These are phyloP conservation scores for Fraxinus dipetala DNA, from an alignment of 305 asterid genomes.

Conservation along the genomic window DNA sequence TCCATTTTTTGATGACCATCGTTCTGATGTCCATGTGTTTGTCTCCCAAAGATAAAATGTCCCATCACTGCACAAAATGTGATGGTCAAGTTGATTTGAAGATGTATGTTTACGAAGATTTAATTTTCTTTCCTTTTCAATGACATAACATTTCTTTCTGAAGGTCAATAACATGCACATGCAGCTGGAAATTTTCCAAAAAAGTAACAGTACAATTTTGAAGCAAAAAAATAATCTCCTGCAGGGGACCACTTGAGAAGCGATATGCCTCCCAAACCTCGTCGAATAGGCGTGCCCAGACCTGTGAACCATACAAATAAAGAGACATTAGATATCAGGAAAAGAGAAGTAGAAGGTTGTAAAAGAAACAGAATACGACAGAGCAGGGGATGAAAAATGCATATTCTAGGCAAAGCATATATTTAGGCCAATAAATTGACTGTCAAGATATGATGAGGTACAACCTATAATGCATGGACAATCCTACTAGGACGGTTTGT, in stretches of 20 bases:
- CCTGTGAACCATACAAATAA: constrained; percentile 44
- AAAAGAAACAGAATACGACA: constrained; percentile 1
- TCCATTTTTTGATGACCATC: constrained; percentile 88
- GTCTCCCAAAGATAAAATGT: constrained; percentile 99
- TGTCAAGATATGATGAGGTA: not conserved
- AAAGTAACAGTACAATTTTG: constrained; percentile 69
- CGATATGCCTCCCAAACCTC: constrained; percentile 96
- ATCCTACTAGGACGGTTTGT: not conserved
- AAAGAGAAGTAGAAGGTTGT: not conserved
- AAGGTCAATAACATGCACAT: constrained; percentile 19
- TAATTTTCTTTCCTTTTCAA: not conserved
- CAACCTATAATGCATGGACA: constrained; percentile 1
- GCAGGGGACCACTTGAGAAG: constrained; percentile 94
- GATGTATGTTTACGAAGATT: not conserved
- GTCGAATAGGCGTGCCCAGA: constrained; percentile 80
- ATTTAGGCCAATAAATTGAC: not conserved
- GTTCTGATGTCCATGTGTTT: constrained; percentile 94
- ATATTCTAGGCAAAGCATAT: not conserved
- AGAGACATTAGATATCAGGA: constrained; percentile 8
- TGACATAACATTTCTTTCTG: constrained; percentile 21
- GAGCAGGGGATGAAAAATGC: constrained; percentile 15
- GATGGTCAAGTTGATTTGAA: constrained; percentile 3
- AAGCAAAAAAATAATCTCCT: constrained; percentile 86
- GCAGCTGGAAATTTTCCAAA: constrained; percentile 13
- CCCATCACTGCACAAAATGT: constrained; percentile 65